Base-by-base conservation (phyloP, 371 early-diverging fungal species). In the Circinella minor region DNA sequence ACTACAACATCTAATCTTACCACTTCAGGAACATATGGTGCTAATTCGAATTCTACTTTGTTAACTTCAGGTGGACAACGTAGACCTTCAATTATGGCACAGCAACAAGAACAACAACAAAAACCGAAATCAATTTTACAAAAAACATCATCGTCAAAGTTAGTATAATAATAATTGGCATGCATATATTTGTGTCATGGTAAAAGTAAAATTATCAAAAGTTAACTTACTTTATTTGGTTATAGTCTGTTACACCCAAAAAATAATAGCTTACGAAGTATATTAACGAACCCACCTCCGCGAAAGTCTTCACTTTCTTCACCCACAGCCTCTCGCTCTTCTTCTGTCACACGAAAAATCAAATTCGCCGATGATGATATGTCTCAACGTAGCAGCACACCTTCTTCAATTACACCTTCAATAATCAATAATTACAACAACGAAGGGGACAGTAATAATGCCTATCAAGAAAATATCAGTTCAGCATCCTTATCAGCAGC, bases 31-130 rank as follows among this genome's bases (percentile, higher is more conserved):
- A 27, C 27, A 27, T 27, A 27, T 27, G 27, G 27, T 27, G 27
- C 51, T n/a, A 14, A 51, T 51, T n/a, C 51, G 1, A 27, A 27
- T 14, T 51, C 51, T 7, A 17, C 57, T 11, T 34, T 57, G 27
- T n/a, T 57, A 34, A 34, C 20, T 11, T 27, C 57, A 48, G 37
- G 61, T 46, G 62, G 62, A 18, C 61, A 48, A 37, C 63, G 69
- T 13, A 46, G 72, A 27, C 73, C 72, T 5, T 76, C 76, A 11
- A 69, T 69, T 43, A 68, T 71, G 67, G 59, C 63, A 14, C 66
- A 59, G 10, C 15, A 14, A 65, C 66, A 55, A n/a, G n/a, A n/a
- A 51, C 61, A 51, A 20, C 43, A n/a, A 43, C 69, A 65, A 36
- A 65, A 65, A 20, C 65, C 65, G 1, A 51, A 46, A 37, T 65